These are phyloP conservation scores for Penicillium odoratum DNA, from an alignment of 495 filamentous ascomycete genomes.

Conservation along the genomic window DNA sequence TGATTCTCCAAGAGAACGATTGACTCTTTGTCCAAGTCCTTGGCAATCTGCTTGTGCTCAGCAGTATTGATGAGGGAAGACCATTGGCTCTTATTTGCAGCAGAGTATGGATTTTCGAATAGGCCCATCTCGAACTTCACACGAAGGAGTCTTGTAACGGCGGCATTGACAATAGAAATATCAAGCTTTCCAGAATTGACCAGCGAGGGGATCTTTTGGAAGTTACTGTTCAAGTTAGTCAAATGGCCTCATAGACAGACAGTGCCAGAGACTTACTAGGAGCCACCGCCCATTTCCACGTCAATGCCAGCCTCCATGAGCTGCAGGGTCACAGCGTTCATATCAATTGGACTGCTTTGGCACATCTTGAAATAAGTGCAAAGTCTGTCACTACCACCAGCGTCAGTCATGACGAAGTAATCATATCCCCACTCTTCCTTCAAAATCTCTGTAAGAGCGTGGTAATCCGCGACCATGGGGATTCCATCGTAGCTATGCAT, in stretches of 20 bases:
- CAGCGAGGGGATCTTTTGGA: slow-evolving; percentile 62
- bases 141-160: slow-evolving; percentile 60
- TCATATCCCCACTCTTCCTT: slow-evolving; percentile 69
- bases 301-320: slow-evolving; percentile 67
- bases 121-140: slow-evolving; percentile 67
- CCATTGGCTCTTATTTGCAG: slow-evolving; percentile 51
- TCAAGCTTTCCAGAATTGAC: slow-evolving; percentile 58
- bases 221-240: slow-evolving; percentile 46
- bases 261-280: slow-evolving; percentile 40
- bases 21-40: slow-evolving; percentile 61
- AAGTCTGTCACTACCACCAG: slow-evolving; percentile 65
- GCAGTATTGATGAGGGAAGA: slow-evolving; percentile 57
- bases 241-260: not conserved
- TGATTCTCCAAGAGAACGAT: slow-evolving; percentile 75
- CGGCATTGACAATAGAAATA: slow-evolving; percentile 57
- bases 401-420: slow-evolving; percentile 60
- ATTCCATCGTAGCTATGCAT: slow-evolving; percentile 57
- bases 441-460: slow-evolving; percentile 64
- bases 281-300: slow-evolving; percentile 75
- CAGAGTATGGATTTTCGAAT: slow-evolving; percentile 65
- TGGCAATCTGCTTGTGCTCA: slow-evolving; percentile 54
- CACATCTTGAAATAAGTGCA: slow-evolving; percentile 65
- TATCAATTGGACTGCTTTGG: slow-evolving; percentile 55
- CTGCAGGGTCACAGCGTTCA: slow-evolving; percentile 53
- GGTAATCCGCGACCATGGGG: slow-evolving; percentile 59